phyloP scores from a whole-genome alignment of 1,284 basidiomycete genomes.

The Stygiomarasmius scandens region DNA sequence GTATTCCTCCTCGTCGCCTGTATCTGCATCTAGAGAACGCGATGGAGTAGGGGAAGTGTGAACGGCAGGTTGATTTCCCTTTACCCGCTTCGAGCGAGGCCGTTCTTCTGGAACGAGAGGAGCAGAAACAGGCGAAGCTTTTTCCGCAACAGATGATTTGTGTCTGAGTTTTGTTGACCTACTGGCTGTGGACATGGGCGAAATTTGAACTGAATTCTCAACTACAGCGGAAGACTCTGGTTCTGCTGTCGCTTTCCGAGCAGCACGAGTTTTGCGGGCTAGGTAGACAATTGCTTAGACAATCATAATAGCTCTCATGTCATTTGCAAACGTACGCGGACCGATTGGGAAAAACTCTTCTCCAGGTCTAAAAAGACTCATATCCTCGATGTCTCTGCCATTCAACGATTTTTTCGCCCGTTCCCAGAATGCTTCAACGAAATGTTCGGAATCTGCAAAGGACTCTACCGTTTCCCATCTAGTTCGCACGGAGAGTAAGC shows the following conservation, averaged over 20 bases:
- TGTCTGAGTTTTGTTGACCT: slow-evolving; percentile 6
- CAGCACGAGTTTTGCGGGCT: slow-evolving; percentile 30
- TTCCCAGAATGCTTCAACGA: slow-evolving; percentile 63
- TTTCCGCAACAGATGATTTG: not conserved
- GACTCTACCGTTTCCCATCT: slow-evolving; percentile 74
- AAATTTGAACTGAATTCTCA: too few species aligned
- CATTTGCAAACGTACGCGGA: slow-evolving; percentile 59
- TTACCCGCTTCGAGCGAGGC: slow-evolving; percentile 24
- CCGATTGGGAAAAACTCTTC: slow-evolving; percentile 59
- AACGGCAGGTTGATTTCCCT: slow-evolving; percentile 7
- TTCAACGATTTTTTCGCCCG: slow-evolving; percentile 41
- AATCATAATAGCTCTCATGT: too few species aligned
- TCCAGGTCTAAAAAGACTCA: slow-evolving; percentile 51
- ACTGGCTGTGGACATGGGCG: too few species aligned
- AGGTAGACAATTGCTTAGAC: too few species aligned
- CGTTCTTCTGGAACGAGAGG: slow-evolving; percentile 26
- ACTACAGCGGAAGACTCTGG: not conserved
- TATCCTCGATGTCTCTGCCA: slow-evolving; percentile 52
- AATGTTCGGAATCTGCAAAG: slow-evolving; percentile 59
- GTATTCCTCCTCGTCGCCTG: slow-evolving; percentile 53
- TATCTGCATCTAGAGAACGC: not conserved
- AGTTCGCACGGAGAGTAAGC: not conserved
- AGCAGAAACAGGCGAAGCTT: slow-evolving; percentile 9
- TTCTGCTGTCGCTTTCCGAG: slow-evolving; percentile 27
- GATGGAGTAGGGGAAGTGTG: not conserved